Base-by-base conservation (phyloP, 1,284 basidiomycete genomes). In the Hemileia vastatrix region DNA sequence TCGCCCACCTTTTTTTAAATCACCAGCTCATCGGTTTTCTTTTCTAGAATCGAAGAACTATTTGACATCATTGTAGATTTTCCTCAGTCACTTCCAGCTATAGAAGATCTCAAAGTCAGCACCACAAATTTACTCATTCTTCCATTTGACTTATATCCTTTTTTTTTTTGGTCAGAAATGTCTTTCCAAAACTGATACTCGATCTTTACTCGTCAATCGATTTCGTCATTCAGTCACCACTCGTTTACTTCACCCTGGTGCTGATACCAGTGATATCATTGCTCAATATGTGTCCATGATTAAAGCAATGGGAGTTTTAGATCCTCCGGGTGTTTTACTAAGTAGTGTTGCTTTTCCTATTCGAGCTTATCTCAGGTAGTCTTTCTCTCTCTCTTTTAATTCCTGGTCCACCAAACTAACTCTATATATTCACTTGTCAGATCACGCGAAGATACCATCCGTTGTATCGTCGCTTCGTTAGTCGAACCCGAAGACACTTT, bases 11-110 rank as follows among this genome's bases (percentile, higher is more conserved):
- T 44, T 27, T 23, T 52, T n/a, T 43, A 32, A 13, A 15, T 23
- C 54, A 33, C 47, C 13, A 9, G 31, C 21, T 44, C 1, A 19
- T 21, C 15, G n/a, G 18, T 47, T 9, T 36, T 57, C 4, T 47
- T 40, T 24, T 32, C 9, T 68, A 92, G 90, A 47, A 90, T 86
- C 0, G 80, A 80, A 54, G 90, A 97, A 76, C 85, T 98, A 18
- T 97, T 95, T 71, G 90, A 95, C 67, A 94, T 98, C 63, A 93
- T 98, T 63, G 85, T 94, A 52, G 88, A 92, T 70, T 95, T 85
- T 69, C 93, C 95, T 0, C 87, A 91, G 63, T 95, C 93, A 0
- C 80, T 80, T 65, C 83, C 86, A 1, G 92, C 91, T 0, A 78
- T 98, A n/a, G 81, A 87, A 63, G 95, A 98, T 75, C 80, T 98